Evolutionary conservation across 78 protist species (phyloP), one percentile per base, ranked within the genome.

Genomic region (Tieghemostelium lacteum): DNA sequence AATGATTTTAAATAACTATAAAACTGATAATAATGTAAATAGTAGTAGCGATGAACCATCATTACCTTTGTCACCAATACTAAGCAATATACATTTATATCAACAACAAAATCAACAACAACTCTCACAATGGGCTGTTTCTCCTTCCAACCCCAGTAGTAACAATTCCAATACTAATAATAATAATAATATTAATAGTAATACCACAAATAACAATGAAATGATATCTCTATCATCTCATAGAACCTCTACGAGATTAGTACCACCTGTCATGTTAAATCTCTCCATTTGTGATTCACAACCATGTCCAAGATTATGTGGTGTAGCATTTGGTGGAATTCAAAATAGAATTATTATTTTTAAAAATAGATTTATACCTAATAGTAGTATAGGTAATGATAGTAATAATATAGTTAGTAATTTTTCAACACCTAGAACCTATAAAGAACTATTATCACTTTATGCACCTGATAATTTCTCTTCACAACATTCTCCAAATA

Each of bases 281-380:
- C 24, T 55, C 45, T 31, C 39, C 22, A 73, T 73, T 8, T 45
- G 16, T 40, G 88, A 80, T 16, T 40, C 40, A 19, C 58, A 39
- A 19, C 93, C 93, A 36, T 87, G 93, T 75, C 93, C 93, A 49
- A 2, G 93, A 12, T 10, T 74, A 14, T 65, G 93, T 63, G 93
- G 93, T 42, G 93, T 76, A 20, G 76, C 65, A n/a, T 87, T 87
- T 57, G 69, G 89, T 17, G 88, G 88, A 22, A 57, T 50, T 58
- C n/a, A n/a, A n/a, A 33, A 45, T 58, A 67, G 52, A 24, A 22
- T 80, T 28, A 58, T 80, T 4, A 45, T 50, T 10, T 80, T 80
- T 60, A 55, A 55, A 57, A 80, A 80, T 42, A 19, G 12, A 73
- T 55, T 73, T 37, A 45, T 6, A 45, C n/a, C 52, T 45, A 10